A percentile compares a stretch with the other conserved stretches of the same genome.
These are phyloP conservation scores for Castanea mollissima DNA, from an alignment of 306 rosid species.

Conservation along the genomic window DNA sequence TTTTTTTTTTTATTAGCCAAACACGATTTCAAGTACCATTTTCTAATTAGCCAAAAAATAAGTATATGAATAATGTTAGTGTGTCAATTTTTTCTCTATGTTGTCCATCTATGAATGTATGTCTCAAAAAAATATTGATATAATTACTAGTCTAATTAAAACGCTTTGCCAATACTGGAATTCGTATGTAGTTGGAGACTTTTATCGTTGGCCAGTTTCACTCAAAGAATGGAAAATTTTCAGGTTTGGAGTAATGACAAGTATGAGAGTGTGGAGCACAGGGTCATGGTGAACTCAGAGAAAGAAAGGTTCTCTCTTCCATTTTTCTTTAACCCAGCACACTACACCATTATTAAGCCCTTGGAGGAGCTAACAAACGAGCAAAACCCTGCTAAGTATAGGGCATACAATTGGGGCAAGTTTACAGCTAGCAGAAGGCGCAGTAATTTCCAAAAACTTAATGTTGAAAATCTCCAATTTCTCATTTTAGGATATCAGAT, in stretches of 20 bases:
- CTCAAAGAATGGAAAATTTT: neutral
- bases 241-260: constrained; percentile 83
- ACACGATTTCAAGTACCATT: neutral
- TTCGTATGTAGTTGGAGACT: neutral
- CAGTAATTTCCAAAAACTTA: constrained; percentile 44
- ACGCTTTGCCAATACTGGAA: no score
- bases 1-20: no score
- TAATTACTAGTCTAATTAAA: no score
- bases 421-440: constrained; percentile 27
- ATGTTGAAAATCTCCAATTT: constrained; percentile 47
- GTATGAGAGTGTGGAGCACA: constrained; percentile 70
- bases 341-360: constrained; percentile 42
- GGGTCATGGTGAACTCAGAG: constrained; percentile 45
- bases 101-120: no score
- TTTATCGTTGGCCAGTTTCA: neutral
- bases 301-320: constrained; percentile 56
- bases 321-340: constrained; percentile 58
- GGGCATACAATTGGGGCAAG: constrained; percentile 60
- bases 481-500: constrained; percentile 33
- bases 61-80: no score
- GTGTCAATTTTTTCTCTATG: no score
- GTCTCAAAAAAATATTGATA: no score
- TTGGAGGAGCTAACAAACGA: constrained; percentile 38
- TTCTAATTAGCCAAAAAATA: no score
- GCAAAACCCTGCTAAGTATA: constrained; percentile 43